Conservation (phyloP, 1,284 basidiomycete species). For the Microstroma glucosiphilum region DNA sequence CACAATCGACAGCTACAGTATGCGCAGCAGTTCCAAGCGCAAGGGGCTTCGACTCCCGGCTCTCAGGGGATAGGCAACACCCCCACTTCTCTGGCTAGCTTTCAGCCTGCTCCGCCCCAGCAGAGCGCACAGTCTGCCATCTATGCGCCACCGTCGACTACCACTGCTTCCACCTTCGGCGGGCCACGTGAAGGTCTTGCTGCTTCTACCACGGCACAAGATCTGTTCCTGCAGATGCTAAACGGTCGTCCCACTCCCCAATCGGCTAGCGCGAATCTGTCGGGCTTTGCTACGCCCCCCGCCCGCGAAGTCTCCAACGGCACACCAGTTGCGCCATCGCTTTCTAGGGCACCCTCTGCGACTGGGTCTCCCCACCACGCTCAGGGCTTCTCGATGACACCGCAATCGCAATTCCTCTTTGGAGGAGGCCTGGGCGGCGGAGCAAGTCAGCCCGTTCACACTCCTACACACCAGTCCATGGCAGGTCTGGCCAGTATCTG, state of each 20-base stretch:
- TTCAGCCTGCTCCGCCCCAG: not conserved
- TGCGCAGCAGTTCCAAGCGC: too few relatives aligned
- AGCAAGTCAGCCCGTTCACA: not conserved
- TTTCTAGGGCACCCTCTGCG: not conserved
- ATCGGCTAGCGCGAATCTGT: not conserved
- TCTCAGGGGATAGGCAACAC: not conserved
- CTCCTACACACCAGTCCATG: slow-evolving; percentile 2
- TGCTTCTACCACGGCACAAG: slow-evolving; percentile 15
- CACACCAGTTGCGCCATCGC: not conserved
- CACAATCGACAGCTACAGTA: not conserved
- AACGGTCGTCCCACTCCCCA: slow-evolving; percentile 9
- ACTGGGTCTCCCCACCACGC: not conserved
- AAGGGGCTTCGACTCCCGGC: not conserved
- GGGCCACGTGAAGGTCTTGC: slow-evolving; percentile 8
- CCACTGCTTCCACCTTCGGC: slow-evolving; percentile 7
- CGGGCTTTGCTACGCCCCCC: not conserved
- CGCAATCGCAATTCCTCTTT: not conserved
- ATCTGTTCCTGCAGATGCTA: slow-evolving; percentile 26
- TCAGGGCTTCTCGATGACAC: not conserved
- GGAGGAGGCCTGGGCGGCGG: slow-evolving; percentile 6
- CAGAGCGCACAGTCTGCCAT: not conserved
- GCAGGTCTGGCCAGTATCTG: not conserved
- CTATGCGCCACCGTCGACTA: not conserved
- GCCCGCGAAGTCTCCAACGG: not conserved
- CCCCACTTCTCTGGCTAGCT: not conserved